Evolutionary conservation across 805 yeast species (phyloP).

Genomic region (Kodamaea leandrae): DNA sequence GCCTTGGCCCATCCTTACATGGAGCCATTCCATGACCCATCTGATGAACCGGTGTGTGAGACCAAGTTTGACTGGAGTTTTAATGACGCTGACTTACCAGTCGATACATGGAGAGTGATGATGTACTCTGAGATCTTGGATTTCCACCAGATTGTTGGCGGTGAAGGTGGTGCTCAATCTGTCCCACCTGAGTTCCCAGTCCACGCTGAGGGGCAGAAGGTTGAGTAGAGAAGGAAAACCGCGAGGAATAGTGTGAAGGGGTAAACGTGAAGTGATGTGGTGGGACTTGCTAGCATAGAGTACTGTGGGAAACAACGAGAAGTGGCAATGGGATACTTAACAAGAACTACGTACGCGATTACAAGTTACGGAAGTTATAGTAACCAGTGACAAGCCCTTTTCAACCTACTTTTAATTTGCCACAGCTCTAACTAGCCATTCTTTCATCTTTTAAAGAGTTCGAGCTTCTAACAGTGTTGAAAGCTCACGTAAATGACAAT

Average conservation of each 20-base stretch:
- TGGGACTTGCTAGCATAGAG: neutral
- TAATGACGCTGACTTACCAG: slow-evolving; percentile 96
- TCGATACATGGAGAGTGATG: slow-evolving; percentile 98
- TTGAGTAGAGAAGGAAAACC: neutral
- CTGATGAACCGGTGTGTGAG: slow-evolving; percentile 94
- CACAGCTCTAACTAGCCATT: too few relatives aligned
- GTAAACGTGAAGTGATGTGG: neutral
- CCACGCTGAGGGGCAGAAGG: slow-evolving; percentile 9
- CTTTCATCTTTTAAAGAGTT: too few relatives aligned
- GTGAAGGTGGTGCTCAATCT: slow-evolving; percentile 14
- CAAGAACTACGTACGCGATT: too few relatives aligned
- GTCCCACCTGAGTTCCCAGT: slow-evolving; percentile 1
- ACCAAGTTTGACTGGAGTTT: slow-evolving; percentile 97
- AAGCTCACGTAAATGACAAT: too few relatives aligned
- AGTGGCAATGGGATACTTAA: too few relatives aligned
- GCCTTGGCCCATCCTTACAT: slow-evolving; percentile 88
- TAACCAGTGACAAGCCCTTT: too few relatives aligned
- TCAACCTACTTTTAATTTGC: too few relatives aligned
- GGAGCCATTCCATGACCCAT: slow-evolving; percentile 94
- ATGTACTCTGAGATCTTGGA: slow-evolving; percentile 97
- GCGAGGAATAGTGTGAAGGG: neutral
- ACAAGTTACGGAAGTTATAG: too few relatives aligned
- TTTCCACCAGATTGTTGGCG: slow-evolving; percentile 83
- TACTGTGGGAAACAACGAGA: too few relatives aligned
- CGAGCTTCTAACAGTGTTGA: too few relatives aligned